Evolutionary conservation across 1,284 basidiomycete genomes (phyloP), one percentile per base, ranked within the genome.

Genomic region (Coniophora puteana): DNA sequence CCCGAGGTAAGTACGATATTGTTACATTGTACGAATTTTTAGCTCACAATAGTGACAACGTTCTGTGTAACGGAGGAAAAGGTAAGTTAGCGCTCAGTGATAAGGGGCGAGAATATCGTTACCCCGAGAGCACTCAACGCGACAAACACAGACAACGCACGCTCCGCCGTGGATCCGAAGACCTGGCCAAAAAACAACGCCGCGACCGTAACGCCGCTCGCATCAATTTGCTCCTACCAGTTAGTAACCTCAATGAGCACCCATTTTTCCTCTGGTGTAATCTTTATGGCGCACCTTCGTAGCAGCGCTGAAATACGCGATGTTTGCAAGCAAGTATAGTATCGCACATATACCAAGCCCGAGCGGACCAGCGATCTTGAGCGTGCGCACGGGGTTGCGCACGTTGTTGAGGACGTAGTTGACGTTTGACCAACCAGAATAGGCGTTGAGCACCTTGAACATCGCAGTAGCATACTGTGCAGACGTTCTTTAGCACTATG

Each of bases 381-480:
- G 63, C 1, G 76, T 80, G 13, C 69, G 63, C 1, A 76, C 59
- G 0, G 72, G 74, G 46, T 74, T 51, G 34, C 64, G 66, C 26
- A 81, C 73, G 12, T 81, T 76, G 46, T 76, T 76, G 38, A 78
- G 53, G 1, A 78, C 71, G 32, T 74, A 76, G 46, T 78, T 75
- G 33, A 69, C 62, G 29, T 71, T 70, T 0, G 66, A 67, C 71
- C 78, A 74, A 17, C 82, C 81, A 1, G 66, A 47, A 48, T 81
- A 83, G 1, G 76, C 60, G 45, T 67, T 67, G 14, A 81, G 57
- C 13, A 80, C 75, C 46, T 80, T 79, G 66, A 76, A 76, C 3
- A 63, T 77, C 4, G 75, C 77, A 5, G 78, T 78, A 2, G 75
- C 74, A 43, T 76, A 78, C 72, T 78, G 41, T n/a, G 25, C 14